Evolutionary conservation across 2,329 filamentous ascomycete genomes (phyloP).

Genomic region (Mariannaea elegans): DNA sequence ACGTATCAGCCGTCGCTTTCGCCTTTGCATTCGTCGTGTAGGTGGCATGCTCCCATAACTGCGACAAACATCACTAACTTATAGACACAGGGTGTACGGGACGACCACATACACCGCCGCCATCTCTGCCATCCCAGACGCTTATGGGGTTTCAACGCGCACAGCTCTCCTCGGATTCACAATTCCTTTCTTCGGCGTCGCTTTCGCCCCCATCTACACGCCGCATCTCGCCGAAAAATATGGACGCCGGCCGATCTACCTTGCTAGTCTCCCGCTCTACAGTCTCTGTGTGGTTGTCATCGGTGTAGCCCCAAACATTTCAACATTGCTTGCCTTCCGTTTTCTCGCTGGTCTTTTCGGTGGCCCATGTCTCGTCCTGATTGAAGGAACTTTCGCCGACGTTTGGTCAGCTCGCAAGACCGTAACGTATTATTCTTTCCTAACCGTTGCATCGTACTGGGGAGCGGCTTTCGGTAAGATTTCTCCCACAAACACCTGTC

Average conservation of each 20-base stretch:
- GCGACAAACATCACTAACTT: background rate
- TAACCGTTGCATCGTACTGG: conserved; percentile 10
- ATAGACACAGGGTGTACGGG: conserved; percentile 12
- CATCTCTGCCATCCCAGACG: conserved; percentile 7
- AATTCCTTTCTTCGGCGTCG: conserved; percentile 14
- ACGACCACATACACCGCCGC: conserved; percentile 16
- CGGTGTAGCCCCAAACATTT: conserved; percentile 13
- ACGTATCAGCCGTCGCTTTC: conserved; percentile 10
- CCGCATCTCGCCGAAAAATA: conserved; percentile 16
- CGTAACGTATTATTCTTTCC: conserved; percentile 19
- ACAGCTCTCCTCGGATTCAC: conserved; percentile 18
- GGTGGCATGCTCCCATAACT: background rate
- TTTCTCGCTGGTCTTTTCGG: conserved; percentile 15
- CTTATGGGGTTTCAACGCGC: conserved; percentile 7
- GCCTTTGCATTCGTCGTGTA: conserved; percentile 13
- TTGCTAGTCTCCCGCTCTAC: conserved; percentile 13
- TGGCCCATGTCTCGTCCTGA: conserved; percentile 13
- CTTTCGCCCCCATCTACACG: conserved; percentile 15
- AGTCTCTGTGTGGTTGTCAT: conserved; percentile 19
- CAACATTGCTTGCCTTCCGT: conserved; percentile 14
- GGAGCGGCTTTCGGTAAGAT: conserved; percentile 14
- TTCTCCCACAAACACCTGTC: background rate
- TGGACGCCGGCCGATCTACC: conserved; percentile 13
- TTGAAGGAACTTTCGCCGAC: conserved; percentile 16
- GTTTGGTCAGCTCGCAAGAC: conserved; percentile 16